A percentile compares a stretch with the other conserved stretches of the same genome.
phyloP scores from a whole-genome alignment of 805 yeast genomes.

The Teunomyces pallodes region DNA sequence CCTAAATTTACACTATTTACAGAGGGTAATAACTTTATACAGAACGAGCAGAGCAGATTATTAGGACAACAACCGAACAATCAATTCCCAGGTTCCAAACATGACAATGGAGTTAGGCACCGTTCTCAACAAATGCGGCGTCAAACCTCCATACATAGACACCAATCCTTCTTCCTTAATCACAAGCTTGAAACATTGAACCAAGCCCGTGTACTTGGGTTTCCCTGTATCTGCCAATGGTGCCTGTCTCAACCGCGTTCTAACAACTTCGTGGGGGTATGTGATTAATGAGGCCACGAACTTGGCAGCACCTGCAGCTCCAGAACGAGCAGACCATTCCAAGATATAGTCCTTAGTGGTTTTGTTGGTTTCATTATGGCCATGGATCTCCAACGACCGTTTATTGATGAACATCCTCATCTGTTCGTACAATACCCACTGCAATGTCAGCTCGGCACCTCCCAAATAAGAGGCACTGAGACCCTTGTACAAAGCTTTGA shows the following conservation, averaged over 20 bases:
- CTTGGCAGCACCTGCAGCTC: constrained; percentile 97
- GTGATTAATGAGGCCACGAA: constrained; percentile 88
- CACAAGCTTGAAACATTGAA: constrained; percentile 84
- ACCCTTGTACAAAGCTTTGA: constrained; percentile 82
- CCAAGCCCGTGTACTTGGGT: constrained; percentile 84
- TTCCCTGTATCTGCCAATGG: constrained; percentile 71
- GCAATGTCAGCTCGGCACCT: constrained; percentile 86
- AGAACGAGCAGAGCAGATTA: background rate
- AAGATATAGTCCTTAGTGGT: constrained; percentile 59
- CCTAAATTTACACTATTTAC: constrained; percentile 6
- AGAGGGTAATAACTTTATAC: constrained; percentile 1
- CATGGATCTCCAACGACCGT: constrained; percentile 42
- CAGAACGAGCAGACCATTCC: constrained; percentile 95
- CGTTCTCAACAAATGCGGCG: constrained; percentile 94
- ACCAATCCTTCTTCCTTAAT: constrained; percentile 88
- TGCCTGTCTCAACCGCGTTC: constrained; percentile 94
- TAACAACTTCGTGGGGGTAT: constrained; percentile 95
- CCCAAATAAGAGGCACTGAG: constrained; percentile 92
- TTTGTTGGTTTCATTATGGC: constrained; percentile 24
- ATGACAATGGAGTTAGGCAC: constrained; percentile 97
- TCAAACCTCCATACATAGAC: constrained; percentile 95
- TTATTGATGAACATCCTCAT: constrained; percentile 70
- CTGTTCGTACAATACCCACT: constrained; percentile 96
- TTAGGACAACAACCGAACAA: constrained; percentile 34
- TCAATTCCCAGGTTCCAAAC: constrained; percentile 98